Base-by-base conservation (phyloP, 441 rosid species). In the Gossypium davidsonii region DNA sequence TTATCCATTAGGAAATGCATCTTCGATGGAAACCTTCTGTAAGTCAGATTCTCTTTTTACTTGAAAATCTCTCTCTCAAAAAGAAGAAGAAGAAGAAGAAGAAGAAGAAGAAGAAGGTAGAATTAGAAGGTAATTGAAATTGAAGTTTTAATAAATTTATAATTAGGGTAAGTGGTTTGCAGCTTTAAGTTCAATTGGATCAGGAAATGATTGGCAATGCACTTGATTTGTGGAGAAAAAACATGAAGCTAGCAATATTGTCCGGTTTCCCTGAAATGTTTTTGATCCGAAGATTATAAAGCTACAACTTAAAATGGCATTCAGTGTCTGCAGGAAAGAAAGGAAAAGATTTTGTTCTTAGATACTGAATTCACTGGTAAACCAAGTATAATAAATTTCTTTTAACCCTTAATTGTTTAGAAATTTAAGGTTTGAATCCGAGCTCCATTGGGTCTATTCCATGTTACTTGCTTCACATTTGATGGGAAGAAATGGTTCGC, bases 11-110 rank as follows among this genome's bases (percentile, higher is more conserved):
- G 97, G 90, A 89, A 77, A 70, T 89, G 93, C 76, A 81, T 95
- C 66, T 26, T 74, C 44, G 99, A 95, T 80, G 99, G 97, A 66
- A 95, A 93, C 83, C 88, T 93, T 74, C 74, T 95, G 99, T 93
- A 84, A 93, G 99, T 90, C 34, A 44, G 17, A 48, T 62, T 48
- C 57, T 26, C 37, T 25, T 34, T 42, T 31, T 31, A 31, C 37
- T 52, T 18, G 42, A 48, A 48, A 48, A 46, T 14, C 31, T n/a
- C 59, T 10, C 8, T 4, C 6, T 2, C 9, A 1, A 18, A 28
- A 26, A 12, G 31, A 26, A 26, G 4, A 26, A 26, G 31, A 26
- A 26, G 28, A 26, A 12, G 31, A 26, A 26, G 4, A 26, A 26
- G 31, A 26, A 26, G 28, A 26, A 12, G 6, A 59, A 7, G 2